Conservation (phyloP, 2,329 filamentous ascomycete genomes). For the Colletotrichum plurivorum region DNA sequence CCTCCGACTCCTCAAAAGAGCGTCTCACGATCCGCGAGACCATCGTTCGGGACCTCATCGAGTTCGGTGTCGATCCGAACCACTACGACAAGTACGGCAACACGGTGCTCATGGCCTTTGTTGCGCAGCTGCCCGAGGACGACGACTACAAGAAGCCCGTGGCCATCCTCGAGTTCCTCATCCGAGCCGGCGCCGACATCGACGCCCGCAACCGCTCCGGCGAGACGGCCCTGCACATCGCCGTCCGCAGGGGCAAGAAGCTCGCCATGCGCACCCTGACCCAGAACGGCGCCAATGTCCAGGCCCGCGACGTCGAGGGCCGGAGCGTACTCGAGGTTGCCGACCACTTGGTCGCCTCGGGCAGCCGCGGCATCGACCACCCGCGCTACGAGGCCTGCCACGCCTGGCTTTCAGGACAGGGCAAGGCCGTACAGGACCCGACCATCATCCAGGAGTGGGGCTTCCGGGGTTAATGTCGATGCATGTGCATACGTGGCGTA, state of each 20-base stretch:
- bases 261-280: constrained; percentile 63
- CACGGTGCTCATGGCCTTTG: constrained; percentile 70
- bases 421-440: constrained; percentile 55
- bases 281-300: constrained; percentile 62
- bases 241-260: constrained; percentile 67
- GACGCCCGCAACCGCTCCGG: constrained; percentile 67
- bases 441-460: constrained; percentile 59
- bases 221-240: constrained; percentile 69
- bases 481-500: too few species aligned
- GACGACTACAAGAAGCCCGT: constrained; percentile 64
- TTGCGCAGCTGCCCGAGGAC: constrained; percentile 63
- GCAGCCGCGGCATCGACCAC: constrained; percentile 52
- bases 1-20: constrained; percentile 51
- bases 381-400: constrained; percentile 62
- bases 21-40: constrained; percentile 47
- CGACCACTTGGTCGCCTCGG: constrained; percentile 55
- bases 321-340: constrained; percentile 62
- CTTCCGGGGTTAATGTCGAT: constrained; percentile 5
- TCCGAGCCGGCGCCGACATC: constrained; percentile 59
- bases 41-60: constrained; percentile 50
- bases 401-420: constrained; percentile 59
- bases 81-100: constrained; percentile 66
- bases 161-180: constrained; percentile 59
- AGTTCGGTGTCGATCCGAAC: constrained; percentile 61
- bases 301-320: constrained; percentile 60